Percentiles rank a stretch among this genome's conserved stretches.
These are phyloP conservation scores for Podaxis pistillaris DNA, from an alignment of 768 basidiomycete species.

Conservation along the genomic window DNA sequence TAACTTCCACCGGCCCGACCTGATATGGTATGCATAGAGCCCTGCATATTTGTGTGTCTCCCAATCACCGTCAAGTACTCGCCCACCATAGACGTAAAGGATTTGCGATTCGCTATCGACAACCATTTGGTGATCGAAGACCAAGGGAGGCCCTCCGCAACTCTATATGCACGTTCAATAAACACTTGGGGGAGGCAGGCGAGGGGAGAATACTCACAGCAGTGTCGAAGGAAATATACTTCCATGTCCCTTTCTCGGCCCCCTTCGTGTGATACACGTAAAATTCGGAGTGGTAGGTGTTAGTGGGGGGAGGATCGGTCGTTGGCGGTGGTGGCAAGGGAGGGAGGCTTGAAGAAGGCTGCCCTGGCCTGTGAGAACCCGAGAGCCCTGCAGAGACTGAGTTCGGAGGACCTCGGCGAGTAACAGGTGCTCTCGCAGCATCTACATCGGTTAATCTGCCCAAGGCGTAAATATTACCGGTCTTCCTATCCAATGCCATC, in stretches of 20 bases:
- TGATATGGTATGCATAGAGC: conserved; percentile 70
- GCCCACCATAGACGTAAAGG: conserved; percentile 75
- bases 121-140: conserved; percentile 82
- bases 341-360: background rate
- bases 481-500: conserved; percentile 76
- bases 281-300: conserved; percentile 62
- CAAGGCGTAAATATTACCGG: conserved; percentile 70
- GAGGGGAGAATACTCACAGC: conserved; percentile 40
- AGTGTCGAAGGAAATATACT: conserved; percentile 64
- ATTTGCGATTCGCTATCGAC: conserved; percentile 71
- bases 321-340: conserved; percentile 6
- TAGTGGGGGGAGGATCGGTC: conserved; percentile 14
- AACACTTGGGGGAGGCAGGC: background rate
- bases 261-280: conserved; percentile 73
- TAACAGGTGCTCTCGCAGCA: conserved; percentile 17
- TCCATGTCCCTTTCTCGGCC: conserved; percentile 66
- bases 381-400: background rate
- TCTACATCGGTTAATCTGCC: conserved; percentile 66
- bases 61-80: conserved; percentile 66
- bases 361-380: background rate
- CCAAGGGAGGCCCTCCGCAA: conserved; percentile 66
- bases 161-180: conserved; percentile 33
- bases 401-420: background rate
- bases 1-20: conserved; percentile 62
- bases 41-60: conserved; percentile 62